phyloP scores from a whole-genome alignment of 345 rosid genomes.

The Aquilaria sinensis region DNA sequence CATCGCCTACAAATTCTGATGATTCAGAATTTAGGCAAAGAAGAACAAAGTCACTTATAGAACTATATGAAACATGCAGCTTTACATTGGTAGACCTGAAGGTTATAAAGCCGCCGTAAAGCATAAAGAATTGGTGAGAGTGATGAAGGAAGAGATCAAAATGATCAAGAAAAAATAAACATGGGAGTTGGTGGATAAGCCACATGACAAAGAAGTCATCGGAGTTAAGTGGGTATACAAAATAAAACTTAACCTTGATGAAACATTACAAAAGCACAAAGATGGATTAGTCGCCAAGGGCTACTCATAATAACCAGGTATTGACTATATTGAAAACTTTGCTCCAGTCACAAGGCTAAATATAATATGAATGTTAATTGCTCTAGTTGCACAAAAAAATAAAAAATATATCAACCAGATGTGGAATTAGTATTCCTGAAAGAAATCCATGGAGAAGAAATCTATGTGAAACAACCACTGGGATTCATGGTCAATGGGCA shows the following conservation, averaged over 20 bases:
- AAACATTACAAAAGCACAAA: background rate
- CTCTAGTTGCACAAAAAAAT: background rate
- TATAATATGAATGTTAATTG: background rate
- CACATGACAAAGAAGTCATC: background rate
- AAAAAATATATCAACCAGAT: background rate
- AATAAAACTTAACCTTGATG: background rate
- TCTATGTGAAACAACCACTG: no score
- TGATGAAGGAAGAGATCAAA: background rate
- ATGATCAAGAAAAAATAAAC: background rate
- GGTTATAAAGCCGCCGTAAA: background rate
- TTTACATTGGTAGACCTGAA: background rate
- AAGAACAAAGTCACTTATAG: background rate
- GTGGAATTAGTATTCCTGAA: background rate
- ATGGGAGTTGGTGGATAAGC: no score
- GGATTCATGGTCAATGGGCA: background rate
- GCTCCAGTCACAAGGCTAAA: background rate
- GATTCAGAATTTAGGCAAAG: background rate
- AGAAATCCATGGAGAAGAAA: background rate
- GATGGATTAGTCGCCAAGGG: background rate
- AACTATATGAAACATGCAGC: background rate
- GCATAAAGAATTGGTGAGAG: background rate
- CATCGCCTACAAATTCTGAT: no score
- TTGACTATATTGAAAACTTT: background rate
- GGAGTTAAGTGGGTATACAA: background rate
- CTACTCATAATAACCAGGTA: background rate